Base-by-base conservation (phyloP, 2,329 filamentous ascomycete species). In the Pseudocercospora pini-densiflorae region DNA sequence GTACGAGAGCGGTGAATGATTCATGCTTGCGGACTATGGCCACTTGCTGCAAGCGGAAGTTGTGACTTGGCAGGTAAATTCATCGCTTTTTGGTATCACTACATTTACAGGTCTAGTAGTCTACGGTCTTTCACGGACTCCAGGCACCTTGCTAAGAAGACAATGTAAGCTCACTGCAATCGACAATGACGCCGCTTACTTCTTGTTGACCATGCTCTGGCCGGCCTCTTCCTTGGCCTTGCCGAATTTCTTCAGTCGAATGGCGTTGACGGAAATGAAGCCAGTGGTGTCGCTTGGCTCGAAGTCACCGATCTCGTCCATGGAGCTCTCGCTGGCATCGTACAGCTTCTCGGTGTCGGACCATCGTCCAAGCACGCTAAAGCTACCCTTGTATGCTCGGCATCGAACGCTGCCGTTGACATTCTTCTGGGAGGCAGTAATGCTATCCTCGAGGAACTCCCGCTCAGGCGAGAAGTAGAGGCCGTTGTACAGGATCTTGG, bases 241-340 rank as follows among this genome's bases (percentile, higher is more conserved):
- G 59, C 77, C 77, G 68, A 76, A 79, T 73, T 79, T 79, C 81
- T 84, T 84, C 69, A 83, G 73, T 47, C 80, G 74, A 64, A 91
- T 90, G 70, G 87, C 87, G 75, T 94, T 85, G 73, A 93, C 89
- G 61, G 84, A 85, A 75, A 94, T 88, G 81, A 90, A 90, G 33
- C 88, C 88, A 47, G 87, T 89, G 49, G 89, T 90, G 74, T 90
- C 89, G 67, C 82, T 81, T 19, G 89, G 89, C 72, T 83, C 83
- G 77, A 92, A 92, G 79, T 88, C 87, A 71, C 86, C 88, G 71
- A 92, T 85, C 71, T 88, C 88, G 77, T 93, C 90, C 89, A 92
- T 91, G 71, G 82, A 86, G 68, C 84, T 85, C 82, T 90, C 89
- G 73, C 83, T 83, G 80, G 85, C 87, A 73, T 86, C 85, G 78